Evolutionary conservation across 768 basidiomycete species (phyloP).

Genomic region (Tylopilus subfusipes): DNA sequence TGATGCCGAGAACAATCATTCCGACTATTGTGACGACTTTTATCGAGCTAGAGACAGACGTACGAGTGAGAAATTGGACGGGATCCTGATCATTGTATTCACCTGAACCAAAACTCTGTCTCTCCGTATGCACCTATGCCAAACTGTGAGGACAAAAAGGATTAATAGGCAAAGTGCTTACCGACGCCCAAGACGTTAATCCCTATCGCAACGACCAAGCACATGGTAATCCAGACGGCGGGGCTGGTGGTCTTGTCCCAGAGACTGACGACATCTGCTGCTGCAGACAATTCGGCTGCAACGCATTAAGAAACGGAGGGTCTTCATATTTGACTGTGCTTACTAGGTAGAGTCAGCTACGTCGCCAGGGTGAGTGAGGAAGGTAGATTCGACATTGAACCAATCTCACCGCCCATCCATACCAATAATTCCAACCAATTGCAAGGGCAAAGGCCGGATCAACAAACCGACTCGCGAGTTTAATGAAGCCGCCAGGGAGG

Average conservation of each 20-base stretch:
- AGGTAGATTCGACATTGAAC: neutral
- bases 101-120: conserved; percentile 8
- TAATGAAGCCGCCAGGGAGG: too few relatives aligned
- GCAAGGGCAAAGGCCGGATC: conserved; percentile 5
- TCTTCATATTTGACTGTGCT: neutral
- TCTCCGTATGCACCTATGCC: conserved; percentile 4
- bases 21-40: conserved; percentile 1
- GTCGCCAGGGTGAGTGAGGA: neutral
- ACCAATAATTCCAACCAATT: conserved; percentile 7
- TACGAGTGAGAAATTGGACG: neutral
- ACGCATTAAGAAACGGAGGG: neutral
- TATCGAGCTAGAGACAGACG: neutral
- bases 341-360: neutral
- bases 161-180: neutral
- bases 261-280: neutral
- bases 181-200: conserved; percentile 1
- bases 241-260: neutral
- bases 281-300: conserved; percentile 2
- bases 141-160: neutral
- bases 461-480: too few relatives aligned
- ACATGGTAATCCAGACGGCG: conserved; percentile 1
- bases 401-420: neutral
- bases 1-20: too few relatives aligned
- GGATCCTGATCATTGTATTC: too few relatives aligned
- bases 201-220: neutral